Base-by-base conservation (phyloP, 2,329 filamentous ascomycete genomes). In the Paracoccidioides brasiliensis region DNA sequence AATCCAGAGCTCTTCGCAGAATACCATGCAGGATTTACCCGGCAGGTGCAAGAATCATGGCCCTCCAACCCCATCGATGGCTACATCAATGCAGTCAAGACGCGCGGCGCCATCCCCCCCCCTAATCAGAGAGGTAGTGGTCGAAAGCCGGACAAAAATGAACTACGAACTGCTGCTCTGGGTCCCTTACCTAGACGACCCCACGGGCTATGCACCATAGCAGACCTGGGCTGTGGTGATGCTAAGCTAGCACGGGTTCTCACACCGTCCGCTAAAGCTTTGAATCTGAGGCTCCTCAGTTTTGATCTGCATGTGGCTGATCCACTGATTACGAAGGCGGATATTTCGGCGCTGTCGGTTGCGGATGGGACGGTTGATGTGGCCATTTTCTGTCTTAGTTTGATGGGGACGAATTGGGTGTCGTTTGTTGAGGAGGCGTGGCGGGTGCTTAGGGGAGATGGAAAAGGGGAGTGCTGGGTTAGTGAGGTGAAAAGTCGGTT, bases 361-460 rank as follows among this genome's bases (percentile, higher is more conserved):
- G 75, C 76, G 4, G 83, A 90, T 62, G 84, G 82, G 46, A 83
- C 80, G 59, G 83, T 90, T 58, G 90, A 98, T 69, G 79, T 98
- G 4, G 88, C 88, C 51, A 84, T 98, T 62, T 97, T 97, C 76
- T 98, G 93, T 70, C 80, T 98, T 37, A 93, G 91, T 52, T 81
- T 98, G 57, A 98, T 98, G 93, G 93, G 93, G 66, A 98, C 93
- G 55, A 98, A 98, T 74, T 98, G 93, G 91, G 80, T 95, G 54
- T 84, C 89, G 64, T 97, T 98, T 69, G 81, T 98, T 64, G 93
- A 97, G 72, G 93, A 98, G 74, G 91, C 91, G 12, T 95, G 89
- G 76, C 84, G 93, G 54, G 79, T 97, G 53, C 79, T 98, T 59
- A 85, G 89, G 66, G 90, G 90, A 80, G 91, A 93, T 67, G 93